Conservation (phyloP, 2,329 filamentous ascomycete genomes). For the Macrophomina phaseolina region DNA sequence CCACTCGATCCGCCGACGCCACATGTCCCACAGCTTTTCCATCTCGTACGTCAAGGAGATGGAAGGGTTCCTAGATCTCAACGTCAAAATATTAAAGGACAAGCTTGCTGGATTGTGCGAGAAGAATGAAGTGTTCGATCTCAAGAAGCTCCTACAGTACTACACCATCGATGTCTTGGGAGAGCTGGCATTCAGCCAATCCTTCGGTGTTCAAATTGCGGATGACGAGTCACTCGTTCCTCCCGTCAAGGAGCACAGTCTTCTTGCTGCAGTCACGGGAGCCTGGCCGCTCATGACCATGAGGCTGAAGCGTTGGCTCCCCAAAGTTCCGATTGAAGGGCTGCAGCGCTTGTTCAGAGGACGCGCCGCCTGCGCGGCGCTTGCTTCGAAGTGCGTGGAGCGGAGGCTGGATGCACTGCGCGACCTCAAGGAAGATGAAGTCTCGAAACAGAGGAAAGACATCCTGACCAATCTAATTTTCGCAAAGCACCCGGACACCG, state of each 20-base stretch:
- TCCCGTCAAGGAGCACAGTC: slow-evolving; percentile 41
- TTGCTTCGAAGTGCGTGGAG: background rate
- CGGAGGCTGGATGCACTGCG: background rate
- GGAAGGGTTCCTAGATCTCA: slow-evolving; percentile 42
- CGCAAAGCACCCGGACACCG: slow-evolving; percentile 45
- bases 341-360: slow-evolving; percentile 9
- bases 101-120: slow-evolving; percentile 30
- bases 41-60: slow-evolving; percentile 43
- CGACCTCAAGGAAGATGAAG: background rate
- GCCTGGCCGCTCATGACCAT: slow-evolving; percentile 4
- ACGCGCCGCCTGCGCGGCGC: background rate
- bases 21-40: slow-evolving; percentile 44
- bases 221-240: slow-evolving; percentile 39
- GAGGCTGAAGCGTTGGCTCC: slow-evolving; percentile 8
- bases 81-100: slow-evolving; percentile 37
- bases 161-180: slow-evolving; percentile 38
- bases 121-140: slow-evolving; percentile 34
- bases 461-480: slow-evolving; percentile 44
- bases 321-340: background rate
- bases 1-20: slow-evolving; percentile 35
- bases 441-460: slow-evolving; percentile 36
- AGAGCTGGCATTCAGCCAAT: slow-evolving; percentile 41
- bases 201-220: slow-evolving; percentile 38
- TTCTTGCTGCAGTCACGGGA: background rate
- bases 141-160: slow-evolving; percentile 39